Evolutionary conservation across 225 moss, liverwort and hornwort genomes (phyloP), one percentile per base, ranked within the genome.

Genomic region (Climacium dendroides): DNA sequence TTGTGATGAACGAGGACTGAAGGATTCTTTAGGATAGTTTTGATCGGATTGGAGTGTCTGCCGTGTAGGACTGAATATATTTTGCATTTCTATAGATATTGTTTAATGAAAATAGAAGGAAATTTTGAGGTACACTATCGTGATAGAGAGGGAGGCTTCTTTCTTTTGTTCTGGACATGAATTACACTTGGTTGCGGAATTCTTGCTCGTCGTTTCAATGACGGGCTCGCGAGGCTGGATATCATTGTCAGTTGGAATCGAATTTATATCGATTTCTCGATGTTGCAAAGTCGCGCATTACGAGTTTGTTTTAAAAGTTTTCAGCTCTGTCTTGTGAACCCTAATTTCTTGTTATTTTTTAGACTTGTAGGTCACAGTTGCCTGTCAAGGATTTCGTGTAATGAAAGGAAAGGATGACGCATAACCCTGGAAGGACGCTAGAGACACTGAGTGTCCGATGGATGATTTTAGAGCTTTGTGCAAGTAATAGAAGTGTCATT

Each of bases 161-260:
- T 72, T 29, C 45, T 17, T 26, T 72, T 45, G 7, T 28, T 28
- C 17, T 28, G 29, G 10, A 10, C 53, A 22, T 75, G 14, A 32
- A 45, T 54, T 25, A 55, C 16, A n/a, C 54, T n/a, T 5, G n/a
- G n/a, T 54, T 34, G 77, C 16, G 16, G 11, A 29, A 74, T 48
- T 74, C 11, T 48, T 11, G 32, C 32, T 32, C 19, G 11, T 48
- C 0, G 5, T 74, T 30, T 48, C 74, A 32, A 35, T 24, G 15
- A 39, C 57, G 78, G 79, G 58, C 78, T 58, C 39, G 26, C 5
- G 7, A 39, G 28, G 78, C 41, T 3, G 12, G 26, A 92, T 34
- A 85, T 95, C 45, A 63, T 94, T 88, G 94, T 94, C 37, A 91
- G 90, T 14, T 69, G 20, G 28, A 29, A 41, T 69, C 41, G 3